phyloP scores from a whole-genome alignment of 2,329 filamentous ascomycete genomes.

The Cucurbitaria berberidis region DNA sequence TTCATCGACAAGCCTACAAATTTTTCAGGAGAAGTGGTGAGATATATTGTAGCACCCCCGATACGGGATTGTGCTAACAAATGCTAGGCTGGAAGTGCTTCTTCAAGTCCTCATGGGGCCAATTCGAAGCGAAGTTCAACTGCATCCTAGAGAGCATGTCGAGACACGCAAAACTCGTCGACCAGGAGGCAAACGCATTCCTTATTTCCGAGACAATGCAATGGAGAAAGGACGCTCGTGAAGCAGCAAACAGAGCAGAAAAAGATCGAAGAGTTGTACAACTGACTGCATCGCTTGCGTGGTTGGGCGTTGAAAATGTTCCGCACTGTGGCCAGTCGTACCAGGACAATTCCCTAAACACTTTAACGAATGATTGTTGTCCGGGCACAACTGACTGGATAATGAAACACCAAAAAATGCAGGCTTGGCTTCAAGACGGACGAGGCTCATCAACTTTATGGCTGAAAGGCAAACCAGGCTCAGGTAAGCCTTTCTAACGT shows the following conservation, averaged over 20 bases:
- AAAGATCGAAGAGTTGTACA: constrained; percentile 11
- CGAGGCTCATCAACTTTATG: constrained; percentile 14
- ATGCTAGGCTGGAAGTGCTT: constrained; percentile 35
- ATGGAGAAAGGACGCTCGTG: constrained; percentile 17
- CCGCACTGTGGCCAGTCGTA: not conserved
- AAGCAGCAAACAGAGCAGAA: constrained; percentile 13
- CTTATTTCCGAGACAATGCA: constrained; percentile 30
- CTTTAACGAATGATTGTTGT: constrained; percentile 4
- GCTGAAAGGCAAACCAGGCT: constrained; percentile 29
- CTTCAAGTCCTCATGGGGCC: constrained; percentile 37
- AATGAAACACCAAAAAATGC: constrained; percentile 10
- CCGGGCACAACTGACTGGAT: constrained; percentile 34
- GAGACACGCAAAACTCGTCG: constrained; percentile 32
- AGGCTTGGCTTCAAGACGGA: constrained; percentile 16
- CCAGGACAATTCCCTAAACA: constrained; percentile 1
- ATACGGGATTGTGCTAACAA: not conserved
- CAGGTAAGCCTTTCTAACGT: constrained; percentile 10
- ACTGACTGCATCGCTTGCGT: constrained; percentile 22
- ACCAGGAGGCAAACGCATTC: constrained; percentile 35
- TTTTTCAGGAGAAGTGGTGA: constrained; percentile 47
- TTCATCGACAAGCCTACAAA: constrained; percentile 56
- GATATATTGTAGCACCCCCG: not conserved
- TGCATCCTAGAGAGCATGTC: constrained; percentile 33
- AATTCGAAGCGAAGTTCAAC: constrained; percentile 34
- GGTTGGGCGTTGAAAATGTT: constrained; percentile 26